Percentiles rank a stretch among this genome's conserved stretches.
phyloP scores from a whole-genome alignment of 2,329 filamentous ascomycete species.

The Colletotrichum falcatum region DNA sequence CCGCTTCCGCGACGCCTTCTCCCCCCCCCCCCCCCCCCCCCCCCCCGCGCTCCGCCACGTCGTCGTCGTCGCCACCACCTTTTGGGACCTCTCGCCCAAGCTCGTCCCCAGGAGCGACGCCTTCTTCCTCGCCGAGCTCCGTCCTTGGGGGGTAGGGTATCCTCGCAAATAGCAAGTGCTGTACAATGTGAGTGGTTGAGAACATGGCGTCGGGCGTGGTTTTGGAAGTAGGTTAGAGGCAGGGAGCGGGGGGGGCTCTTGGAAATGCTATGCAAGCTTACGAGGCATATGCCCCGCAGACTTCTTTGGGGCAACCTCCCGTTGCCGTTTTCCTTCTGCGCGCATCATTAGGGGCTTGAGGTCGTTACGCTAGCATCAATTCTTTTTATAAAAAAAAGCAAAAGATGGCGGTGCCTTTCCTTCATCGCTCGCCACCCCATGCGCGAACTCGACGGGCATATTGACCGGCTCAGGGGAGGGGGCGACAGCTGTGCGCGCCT shows the following conservation, averaged over 20 bases:
- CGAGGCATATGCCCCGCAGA: too few relatives aligned
- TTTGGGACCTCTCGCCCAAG: neutral
- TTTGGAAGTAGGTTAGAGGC: neutral
- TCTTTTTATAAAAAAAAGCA: neutral
- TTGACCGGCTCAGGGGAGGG: too few relatives aligned
- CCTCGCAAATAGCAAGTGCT: neutral
- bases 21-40: too few relatives aligned
- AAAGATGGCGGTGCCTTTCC: neutral
- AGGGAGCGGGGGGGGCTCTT: too few relatives aligned
- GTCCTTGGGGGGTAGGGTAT: neutral
- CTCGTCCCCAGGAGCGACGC: neutral
- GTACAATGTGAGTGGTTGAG: neutral
- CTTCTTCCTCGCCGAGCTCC: neutral
- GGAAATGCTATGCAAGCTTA: too few relatives aligned
- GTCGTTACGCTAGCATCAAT: neutral
- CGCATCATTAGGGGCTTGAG: neutral
- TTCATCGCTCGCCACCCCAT: neutral
- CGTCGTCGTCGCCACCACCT: neutral
- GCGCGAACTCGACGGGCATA: neutral
- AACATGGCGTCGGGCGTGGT: neutral
- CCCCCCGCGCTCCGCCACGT: too few relatives aligned
- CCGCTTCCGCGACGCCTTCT: neutral
- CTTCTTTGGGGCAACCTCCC: too few relatives aligned
- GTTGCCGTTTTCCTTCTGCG: too few relatives aligned
- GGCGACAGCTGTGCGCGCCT: conserved; percentile 36